Base-by-base conservation (phyloP, 73 alveolate species). In the Paramecium octaurelia region DNA sequence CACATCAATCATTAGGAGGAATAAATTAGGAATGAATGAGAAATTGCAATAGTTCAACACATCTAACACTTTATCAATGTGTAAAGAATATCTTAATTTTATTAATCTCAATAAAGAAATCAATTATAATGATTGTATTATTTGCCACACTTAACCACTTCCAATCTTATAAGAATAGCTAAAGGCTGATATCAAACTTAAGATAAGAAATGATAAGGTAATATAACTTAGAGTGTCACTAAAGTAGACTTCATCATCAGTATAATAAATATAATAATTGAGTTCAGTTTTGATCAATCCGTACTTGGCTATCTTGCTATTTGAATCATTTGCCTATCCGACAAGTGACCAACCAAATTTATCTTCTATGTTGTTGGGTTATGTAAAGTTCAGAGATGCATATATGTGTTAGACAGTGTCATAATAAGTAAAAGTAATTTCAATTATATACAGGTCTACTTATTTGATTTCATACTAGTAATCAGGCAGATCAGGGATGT, bases 271-370 rank as follows among this genome's bases (percentile, higher is more conserved):
- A 24, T 1, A 80, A 27, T 80, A 80, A 46, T 80, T 80, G 9
- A 80, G 38, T 44, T 40, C 1, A 23, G 75, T 27, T 43, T 48
- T 80, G 43, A 44, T 42, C 46, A 42, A 44, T 11, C 91, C 91
- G 4, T 44, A 18, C 20, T 34, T 27, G 43, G 31, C 73, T 43
- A 46, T 42, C 8, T 40, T 24, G 21, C 64, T 31, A 31, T 29
- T 29, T 21, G 87, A 35, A 35, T 31, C 87, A 73, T 80, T 80
- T 1, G 91, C 91, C 50, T 20, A 80, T 5, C 91, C 91, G 44
- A 80, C 91, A 21, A 80, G 57, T 1, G 91, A 80, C 76, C 73
- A 80, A n/a, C 91, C 91, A 80, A 80, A 80, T 48, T 44, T 80
- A 80, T 80, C 91, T 16, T 40, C 4, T 2, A 80, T 20, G 4